phyloP scores from a whole-genome alignment of 164 flowering plant genomes.

The Macadamia integrifolia region DNA sequence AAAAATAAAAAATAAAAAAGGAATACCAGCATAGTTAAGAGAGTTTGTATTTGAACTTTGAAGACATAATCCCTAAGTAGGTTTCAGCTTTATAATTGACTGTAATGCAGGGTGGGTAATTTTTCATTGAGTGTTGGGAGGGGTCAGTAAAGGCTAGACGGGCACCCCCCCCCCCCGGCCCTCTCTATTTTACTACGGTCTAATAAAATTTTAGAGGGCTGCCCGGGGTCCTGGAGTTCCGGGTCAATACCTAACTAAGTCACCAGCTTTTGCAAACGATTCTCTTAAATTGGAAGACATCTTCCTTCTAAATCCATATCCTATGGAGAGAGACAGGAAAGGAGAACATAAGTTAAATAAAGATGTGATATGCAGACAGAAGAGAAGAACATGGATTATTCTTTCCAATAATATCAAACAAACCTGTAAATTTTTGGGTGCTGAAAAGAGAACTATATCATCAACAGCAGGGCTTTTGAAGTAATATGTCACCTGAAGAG shows the following conservation, averaged over 20 bases:
- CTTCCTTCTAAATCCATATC: slow-evolving; percentile 20
- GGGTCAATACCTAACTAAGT: slow-evolving; percentile 34
- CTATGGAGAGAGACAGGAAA: slow-evolving; percentile 12
- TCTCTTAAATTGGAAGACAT: slow-evolving; percentile 46
- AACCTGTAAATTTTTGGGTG: slow-evolving; percentile 38
- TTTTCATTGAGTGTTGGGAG: too few relatives aligned
- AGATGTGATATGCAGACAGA: neutral
- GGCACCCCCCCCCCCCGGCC: too few relatives aligned
- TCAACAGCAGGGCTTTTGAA: slow-evolving; percentile 34
- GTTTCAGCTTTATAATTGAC: too few relatives aligned
- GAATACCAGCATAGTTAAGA: too few relatives aligned
- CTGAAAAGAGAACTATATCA: slow-evolving; percentile 39
- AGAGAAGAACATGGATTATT: neutral
- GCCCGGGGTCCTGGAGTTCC: too few relatives aligned
- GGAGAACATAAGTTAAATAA: neutral
- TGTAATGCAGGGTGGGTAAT: too few relatives aligned
- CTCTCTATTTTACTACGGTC: too few relatives aligned
- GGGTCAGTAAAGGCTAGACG: too few relatives aligned
- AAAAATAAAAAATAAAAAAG: too few relatives aligned
- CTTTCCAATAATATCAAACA: neutral
- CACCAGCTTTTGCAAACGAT: slow-evolving; percentile 52
- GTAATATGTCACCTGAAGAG: slow-evolving; percentile 37
- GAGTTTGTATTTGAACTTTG: too few relatives aligned
- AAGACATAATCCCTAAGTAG: too few relatives aligned
- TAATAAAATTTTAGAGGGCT: too few relatives aligned